These are phyloP conservation scores for Sungouiella thailandica DNA, from an alignment of 805 yeast species.

Conservation along the genomic window DNA sequence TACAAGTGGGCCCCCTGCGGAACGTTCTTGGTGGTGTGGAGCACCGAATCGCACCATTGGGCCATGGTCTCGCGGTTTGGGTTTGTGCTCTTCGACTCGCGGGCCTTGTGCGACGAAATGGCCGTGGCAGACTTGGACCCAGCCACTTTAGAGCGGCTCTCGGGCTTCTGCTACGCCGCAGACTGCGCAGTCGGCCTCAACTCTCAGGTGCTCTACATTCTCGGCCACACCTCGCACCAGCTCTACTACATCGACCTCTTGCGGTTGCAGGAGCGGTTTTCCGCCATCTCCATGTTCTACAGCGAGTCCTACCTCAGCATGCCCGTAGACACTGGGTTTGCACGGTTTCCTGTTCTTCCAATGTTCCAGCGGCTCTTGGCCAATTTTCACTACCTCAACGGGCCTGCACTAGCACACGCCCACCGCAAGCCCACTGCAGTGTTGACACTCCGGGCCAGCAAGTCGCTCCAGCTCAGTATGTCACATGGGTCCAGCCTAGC, in stretches of 20 bases:
- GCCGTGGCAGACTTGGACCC: slow-evolving; percentile 1
- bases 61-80: slow-evolving; percentile 32
- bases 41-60: slow-evolving; percentile 23
- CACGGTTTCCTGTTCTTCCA: slow-evolving; percentile 28
- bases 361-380: slow-evolving; percentile 23
- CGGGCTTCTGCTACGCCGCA: slow-evolving; percentile 23
- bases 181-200: slow-evolving; percentile 22
- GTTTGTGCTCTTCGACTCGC: slow-evolving; percentile 23
- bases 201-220: slow-evolving; percentile 15
- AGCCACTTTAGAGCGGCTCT: neutral
- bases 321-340: slow-evolving; percentile 8
- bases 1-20: slow-evolving; percentile 37
- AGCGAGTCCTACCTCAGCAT: slow-evolving; percentile 25
- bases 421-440: slow-evolving; percentile 17
- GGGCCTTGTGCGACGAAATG: slow-evolving; percentile 18
- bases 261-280: slow-evolving; percentile 3
- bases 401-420: slow-evolving; percentile 9
- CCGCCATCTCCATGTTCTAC: slow-evolving; percentile 16
- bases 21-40: slow-evolving; percentile 21
- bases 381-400: slow-evolving; percentile 19
- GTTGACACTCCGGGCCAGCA: slow-evolving; percentile 13
- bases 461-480: slow-evolving; percentile 9
- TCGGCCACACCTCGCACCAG: slow-evolving; percentile 12
- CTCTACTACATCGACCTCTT: slow-evolving; percentile 22
- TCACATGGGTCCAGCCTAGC: slow-evolving; percentile 10